Evolutionary conservation across 441 rosid genomes (phyloP), one percentile per base, ranked within the genome.

Genomic region (Erodium chrysanthum): DNA sequence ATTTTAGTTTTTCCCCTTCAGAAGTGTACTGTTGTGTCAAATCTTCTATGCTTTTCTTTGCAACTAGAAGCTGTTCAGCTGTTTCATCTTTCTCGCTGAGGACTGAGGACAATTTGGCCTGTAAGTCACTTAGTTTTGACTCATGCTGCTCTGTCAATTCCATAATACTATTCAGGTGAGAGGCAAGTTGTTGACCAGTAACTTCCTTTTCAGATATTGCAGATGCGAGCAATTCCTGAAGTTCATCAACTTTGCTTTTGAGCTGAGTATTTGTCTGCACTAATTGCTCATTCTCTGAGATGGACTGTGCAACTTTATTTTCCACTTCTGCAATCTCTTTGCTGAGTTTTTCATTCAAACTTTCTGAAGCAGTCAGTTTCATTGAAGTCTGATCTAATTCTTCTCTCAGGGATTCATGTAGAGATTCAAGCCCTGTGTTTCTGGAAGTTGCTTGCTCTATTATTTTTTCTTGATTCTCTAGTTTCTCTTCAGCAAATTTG

Each of bases 231-330:
- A 83, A 68, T 69, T 83, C 89, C 69, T 88, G 84, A 71, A 92
- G 92, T 72, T 92, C 97, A 67, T 84, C 83, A 31, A 90, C 76
- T 79, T 81, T 85, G 68, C 69, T 75, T 73, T 85, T 87, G 18
- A 92, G 96, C 69, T 92, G 95, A 73, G 73, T 82, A 81, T 88
- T 95, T 58, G 95, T 87, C 82, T 81, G 91, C 25, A 79, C 86
- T 50, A 91, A 76, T 31, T 87, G 81, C 72, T 88, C 86, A 70
- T 78, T 88, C 54, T 95, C 95, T 25, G 88, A 85, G 52, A 68
- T 71, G 46, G 89, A 75, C 71, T 79, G 87, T 44, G 85, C 77
- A 68, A 81, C 84, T 78, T 80, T 87, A 66, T 75, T 80, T 77
- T 87, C 86, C 68, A 80, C 83, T 83, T 85, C 90, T 58, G 46